Conservation (phyloP, 108 stramenopile genomes). For the Mediolabrus comicus region DNA sequence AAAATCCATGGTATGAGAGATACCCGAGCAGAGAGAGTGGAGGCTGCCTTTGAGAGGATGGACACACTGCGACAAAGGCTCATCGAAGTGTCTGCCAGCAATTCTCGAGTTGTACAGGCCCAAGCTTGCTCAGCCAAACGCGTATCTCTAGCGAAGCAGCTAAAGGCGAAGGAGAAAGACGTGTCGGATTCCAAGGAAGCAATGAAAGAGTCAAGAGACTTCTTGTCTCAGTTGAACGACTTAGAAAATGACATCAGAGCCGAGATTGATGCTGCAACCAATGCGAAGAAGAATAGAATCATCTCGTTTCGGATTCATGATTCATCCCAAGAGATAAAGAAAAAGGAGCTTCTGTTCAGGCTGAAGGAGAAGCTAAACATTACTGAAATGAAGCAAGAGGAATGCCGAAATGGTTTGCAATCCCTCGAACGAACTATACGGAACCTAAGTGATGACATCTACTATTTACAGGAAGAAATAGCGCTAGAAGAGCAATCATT, state of each 20-base stretch:
- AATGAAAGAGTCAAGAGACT: neutral
- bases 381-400: slow-evolving; percentile 22
- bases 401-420: neutral
- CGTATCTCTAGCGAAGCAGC: slow-evolving; percentile 3
- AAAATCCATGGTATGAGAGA: slow-evolving; percentile 20
- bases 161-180: slow-evolving; percentile 6
- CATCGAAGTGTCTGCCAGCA: slow-evolving; percentile 22
- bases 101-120: slow-evolving; percentile 17
- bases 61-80: slow-evolving; percentile 22
- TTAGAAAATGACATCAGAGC: slow-evolving; percentile 27
- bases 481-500: slow-evolving; percentile 49
- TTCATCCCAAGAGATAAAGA: slow-evolving; percentile 53
- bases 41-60: slow-evolving; percentile 13
- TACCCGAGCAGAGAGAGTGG: slow-evolving; percentile 17
- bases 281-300: slow-evolving; percentile 50
- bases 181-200: slow-evolving; percentile 5
- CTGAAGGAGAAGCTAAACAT: slow-evolving; percentile 41
- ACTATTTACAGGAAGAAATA: slow-evolving; percentile 31
- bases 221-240: slow-evolving; percentile 8
- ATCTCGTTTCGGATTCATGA: slow-evolving; percentile 56
- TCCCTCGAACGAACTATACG: slow-evolving; percentile 12
- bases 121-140: slow-evolving; percentile 9
- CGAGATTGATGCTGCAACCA: slow-evolving; percentile 48
- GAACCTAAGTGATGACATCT: slow-evolving; percentile 52
- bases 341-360: slow-evolving; percentile 48